These are phyloP conservation scores for Xerocomellus intermedius DNA, from an alignment of 768 basidiomycete species.

Conservation along the genomic window DNA sequence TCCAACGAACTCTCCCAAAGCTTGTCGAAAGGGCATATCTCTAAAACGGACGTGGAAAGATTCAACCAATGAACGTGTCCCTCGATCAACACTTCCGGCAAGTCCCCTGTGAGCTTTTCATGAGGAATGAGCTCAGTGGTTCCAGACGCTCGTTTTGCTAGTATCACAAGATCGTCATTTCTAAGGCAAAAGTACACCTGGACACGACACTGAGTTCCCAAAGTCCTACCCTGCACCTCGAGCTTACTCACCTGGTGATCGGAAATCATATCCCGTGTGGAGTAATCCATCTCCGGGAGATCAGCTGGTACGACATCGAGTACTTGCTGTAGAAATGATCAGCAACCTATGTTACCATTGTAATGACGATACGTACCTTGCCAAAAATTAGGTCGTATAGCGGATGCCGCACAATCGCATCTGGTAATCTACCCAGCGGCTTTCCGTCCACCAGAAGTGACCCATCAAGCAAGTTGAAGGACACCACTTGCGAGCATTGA, in stretches of 20 bases:
- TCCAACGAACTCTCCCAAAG: constrained; percentile 26
- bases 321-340: not conserved
- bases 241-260: constrained; percentile 16
- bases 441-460: constrained; percentile 24
- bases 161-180: constrained; percentile 19
- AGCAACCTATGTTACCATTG: not conserved
- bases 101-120: constrained; percentile 21
- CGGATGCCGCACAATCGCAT: constrained; percentile 25
- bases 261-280: constrained; percentile 15
- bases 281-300: constrained; percentile 24
- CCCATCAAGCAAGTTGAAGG: constrained; percentile 39
- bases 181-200: constrained; percentile 28
- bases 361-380: constrained; percentile 22
- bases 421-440: constrained; percentile 37
- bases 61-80: constrained; percentile 33
- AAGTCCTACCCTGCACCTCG: not conserved
- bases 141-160: constrained; percentile 10
- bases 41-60: constrained; percentile 20
- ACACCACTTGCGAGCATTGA: constrained; percentile 29
- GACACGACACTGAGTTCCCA: not conserved
- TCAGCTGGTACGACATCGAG: constrained; percentile 19
- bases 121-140: constrained; percentile 26
- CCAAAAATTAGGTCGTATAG: constrained; percentile 33
- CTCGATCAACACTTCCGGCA: constrained; percentile 25
- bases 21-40: constrained; percentile 26